Evolutionary conservation across 352 stramenopile genomes (phyloP), one percentile per base, ranked within the genome.

Genomic region (Thalassiosira livingstoniorum): DNA sequence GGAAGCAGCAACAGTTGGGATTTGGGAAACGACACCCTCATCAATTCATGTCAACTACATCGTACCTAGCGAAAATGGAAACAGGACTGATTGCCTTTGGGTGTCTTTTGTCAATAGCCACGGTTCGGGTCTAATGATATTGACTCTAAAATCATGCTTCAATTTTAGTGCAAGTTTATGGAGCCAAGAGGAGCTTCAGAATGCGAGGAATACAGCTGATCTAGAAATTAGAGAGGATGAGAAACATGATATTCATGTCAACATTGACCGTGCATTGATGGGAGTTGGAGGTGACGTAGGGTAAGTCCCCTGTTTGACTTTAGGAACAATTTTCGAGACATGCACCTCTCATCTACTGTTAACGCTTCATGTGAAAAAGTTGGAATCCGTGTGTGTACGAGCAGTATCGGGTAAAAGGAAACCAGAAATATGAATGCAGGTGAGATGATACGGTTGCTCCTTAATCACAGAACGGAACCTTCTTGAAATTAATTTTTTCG

Each of bases 181-280:
- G 51, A 77, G n/a, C 55, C 42, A 72, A 4, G 25, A 32, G 5
- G 87, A 91, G 54, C 55, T 92, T 1, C 67, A 92, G n/a, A n/a
- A 64, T 15, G 87, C 87, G 4, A 64, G 21, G 15, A 84, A 92
- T 75, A 92, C 87, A 21, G 80, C 55, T 45, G 78, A 90, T 68
- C 37, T 92, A 5, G 61, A 77, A 13, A n/a, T 66, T 13, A 71
- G 78, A 39, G 32, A 67, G 23, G 63, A 85, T 68, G 87, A 82
- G 13, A 57, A 61, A 66, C 15, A 68, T 64, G 42, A 65, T 23
- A 71, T 92, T 31, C 75, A 70, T 69, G 84, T 90, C 0, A 87
- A 88, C 60, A 74, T 92, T 31, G 84, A 91, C 70, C 81, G 86
- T 73, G 64, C 78, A 57, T 42, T 85, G 18, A 91, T 91, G 87